Percentiles rank a stretch among this genome's conserved stretches.
Evolutionary conservation across 1,139 yeast genomes (phyloP).

Genomic region (Pichia sp.): DNA sequence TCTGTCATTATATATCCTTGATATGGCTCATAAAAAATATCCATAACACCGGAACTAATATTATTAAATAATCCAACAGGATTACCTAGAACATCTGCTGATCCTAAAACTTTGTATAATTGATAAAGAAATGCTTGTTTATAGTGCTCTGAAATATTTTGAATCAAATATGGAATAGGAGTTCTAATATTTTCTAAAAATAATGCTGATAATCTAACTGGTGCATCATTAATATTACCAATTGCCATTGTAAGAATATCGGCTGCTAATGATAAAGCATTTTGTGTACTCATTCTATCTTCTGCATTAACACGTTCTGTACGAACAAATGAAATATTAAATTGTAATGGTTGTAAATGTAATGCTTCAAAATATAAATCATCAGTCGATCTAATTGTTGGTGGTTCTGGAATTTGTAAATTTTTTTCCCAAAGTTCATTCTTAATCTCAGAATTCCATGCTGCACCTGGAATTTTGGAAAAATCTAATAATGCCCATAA

Average conservation of each 20-base stretch:
- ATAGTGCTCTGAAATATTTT: constrained; percentile 77
- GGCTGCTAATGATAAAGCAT: constrained; percentile 59
- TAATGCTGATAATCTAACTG: constrained; percentile 81
- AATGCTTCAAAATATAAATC: constrained; percentile 90
- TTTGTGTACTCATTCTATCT: constrained; percentile 52
- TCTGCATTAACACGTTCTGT: constrained; percentile 72
- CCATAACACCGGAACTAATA: constrained; percentile 90
- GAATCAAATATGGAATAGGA: constrained; percentile 67
- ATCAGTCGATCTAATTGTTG: constrained; percentile 44
- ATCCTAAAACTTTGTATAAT: constrained; percentile 86
- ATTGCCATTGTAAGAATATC: constrained; percentile 93
- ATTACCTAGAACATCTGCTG: constrained; percentile 93
- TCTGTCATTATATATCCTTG: constrained; percentile 93
- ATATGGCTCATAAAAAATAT: constrained; percentile 94
- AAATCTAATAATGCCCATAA: constrained; percentile 78
- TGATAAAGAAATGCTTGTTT: constrained; percentile 91
- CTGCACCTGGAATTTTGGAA: constrained; percentile 63
- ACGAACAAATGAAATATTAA: constrained; percentile 85
- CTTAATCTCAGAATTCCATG: constrained; percentile 49
- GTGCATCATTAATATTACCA: constrained; percentile 96
- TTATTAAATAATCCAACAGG: constrained; percentile 96
- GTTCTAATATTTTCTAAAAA: constrained; percentile 85
- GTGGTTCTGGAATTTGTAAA: constrained; percentile 67
- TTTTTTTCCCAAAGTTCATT: constrained; percentile 59
- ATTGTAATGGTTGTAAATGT: constrained; percentile 85